These are phyloP conservation scores for Chrysoporthe cubensis DNA, from an alignment of 2,329 filamentous ascomycete species.

Conservation along the genomic window DNA sequence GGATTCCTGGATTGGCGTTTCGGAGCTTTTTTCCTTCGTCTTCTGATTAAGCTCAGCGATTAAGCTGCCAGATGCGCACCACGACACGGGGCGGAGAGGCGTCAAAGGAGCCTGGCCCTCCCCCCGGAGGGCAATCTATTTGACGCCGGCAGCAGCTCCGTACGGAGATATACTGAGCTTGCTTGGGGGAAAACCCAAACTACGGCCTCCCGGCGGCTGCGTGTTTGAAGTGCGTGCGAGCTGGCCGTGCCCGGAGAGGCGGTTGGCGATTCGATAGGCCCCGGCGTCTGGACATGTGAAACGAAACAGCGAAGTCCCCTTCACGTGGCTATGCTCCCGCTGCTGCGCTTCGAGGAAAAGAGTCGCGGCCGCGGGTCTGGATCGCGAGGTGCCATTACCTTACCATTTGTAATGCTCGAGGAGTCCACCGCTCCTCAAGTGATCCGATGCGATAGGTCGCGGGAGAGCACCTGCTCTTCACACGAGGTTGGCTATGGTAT, in stretches of 20 bases:
- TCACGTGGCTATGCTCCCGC: neutral
- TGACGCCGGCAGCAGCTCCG: neutral
- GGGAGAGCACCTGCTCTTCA: too few relatives aligned
- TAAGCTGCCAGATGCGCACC: neutral
- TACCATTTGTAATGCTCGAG: too few relatives aligned
- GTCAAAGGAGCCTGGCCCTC: neutral
- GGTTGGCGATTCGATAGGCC: neutral
- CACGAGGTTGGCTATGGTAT: too few relatives aligned
- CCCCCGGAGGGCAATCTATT: neutral
- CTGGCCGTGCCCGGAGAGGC: neutral
- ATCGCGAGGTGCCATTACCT: neutral
- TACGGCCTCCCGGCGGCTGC: neutral
- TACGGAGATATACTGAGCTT: neutral
- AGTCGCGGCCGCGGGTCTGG: too few relatives aligned
- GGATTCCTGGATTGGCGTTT: neutral
- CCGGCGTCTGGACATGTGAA: neutral
- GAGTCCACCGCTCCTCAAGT: too few relatives aligned
- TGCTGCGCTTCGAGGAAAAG: neutral
- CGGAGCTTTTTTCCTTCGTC: neutral
- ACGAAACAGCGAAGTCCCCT: neutral
- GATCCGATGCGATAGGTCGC: too few relatives aligned
- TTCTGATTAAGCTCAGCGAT: neutral
- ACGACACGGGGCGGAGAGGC: neutral
- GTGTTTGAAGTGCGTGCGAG: neutral
- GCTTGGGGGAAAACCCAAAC: neutral